These are phyloP conservation scores for Trichoderma gamsii DNA, from an alignment of 495 filamentous ascomycete genomes.

Conservation along the genomic window DNA sequence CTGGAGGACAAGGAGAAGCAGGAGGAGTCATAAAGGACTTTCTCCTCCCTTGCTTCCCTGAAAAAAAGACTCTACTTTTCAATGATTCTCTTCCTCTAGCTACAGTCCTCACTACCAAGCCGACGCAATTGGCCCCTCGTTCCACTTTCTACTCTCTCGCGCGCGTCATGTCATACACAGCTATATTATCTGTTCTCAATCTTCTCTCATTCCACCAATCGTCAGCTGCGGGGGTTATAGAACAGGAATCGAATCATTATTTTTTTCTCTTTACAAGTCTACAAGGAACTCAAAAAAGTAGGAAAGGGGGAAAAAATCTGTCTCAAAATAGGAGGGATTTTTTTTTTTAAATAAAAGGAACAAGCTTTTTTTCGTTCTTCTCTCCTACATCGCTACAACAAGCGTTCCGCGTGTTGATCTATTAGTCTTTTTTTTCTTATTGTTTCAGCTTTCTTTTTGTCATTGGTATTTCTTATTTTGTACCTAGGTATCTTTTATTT, in stretches of 20 bases:
- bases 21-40: slow-evolving; percentile 21
- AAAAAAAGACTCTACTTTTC: not conserved
- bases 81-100: not conserved
- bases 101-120: slow-evolving; percentile 1
- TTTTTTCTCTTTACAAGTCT: too few species aligned
- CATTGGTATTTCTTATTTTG: not conserved
- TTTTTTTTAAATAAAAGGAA: not conserved
- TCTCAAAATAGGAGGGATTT: not conserved
- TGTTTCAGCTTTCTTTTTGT: not conserved
- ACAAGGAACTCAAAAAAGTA: too few species aligned
- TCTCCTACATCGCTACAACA: not conserved
- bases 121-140: not conserved
- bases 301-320: too few species aligned
- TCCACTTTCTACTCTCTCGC: not conserved
- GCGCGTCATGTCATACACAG: too few species aligned
- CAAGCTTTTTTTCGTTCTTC: not conserved
- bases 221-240: not conserved
- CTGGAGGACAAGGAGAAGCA: slow-evolving; percentile 63
- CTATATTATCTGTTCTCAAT: not conserved
- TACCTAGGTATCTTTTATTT: not conserved
- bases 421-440: not conserved
- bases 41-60: not conserved
- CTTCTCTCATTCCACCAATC: not conserved
- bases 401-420: not conserved
- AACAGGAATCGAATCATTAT: not conserved